Evolutionary conservation across 1,284 basidiomycete genomes (phyloP), one percentile per base, ranked within the genome.

Genomic region (Coriolopsis trogii): DNA sequence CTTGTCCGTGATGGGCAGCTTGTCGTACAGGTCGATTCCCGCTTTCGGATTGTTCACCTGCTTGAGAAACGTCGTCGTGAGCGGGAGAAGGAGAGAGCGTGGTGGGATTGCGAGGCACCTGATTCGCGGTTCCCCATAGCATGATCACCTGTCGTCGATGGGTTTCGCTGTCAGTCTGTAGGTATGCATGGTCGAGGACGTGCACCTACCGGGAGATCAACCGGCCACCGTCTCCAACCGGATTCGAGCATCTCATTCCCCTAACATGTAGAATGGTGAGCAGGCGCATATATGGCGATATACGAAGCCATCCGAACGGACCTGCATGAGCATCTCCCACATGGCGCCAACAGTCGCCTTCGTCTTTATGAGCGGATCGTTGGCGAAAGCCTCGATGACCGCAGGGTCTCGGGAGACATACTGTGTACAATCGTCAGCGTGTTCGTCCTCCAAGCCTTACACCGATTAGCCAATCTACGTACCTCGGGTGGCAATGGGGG

Each of bases 111-210:
- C 20, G 18, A 53, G 55, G 16, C 54, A 84, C 85, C 69, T 79
- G 73, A 69, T 96, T 93, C 9, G 70, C 84, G 0, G 82, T 85
- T 8, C 93, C 93, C 63, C 95, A 92, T 26, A 87, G 61, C 38
- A 93, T 69, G 26, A 94, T 67, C 37, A 93, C 61, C 77, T 88
- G 46, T 23, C n/a, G n/a, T n/a, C n/a, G n/a, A n/a, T n/a, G n/a
- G n/a, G n/a, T n/a, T n/a, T n/a, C n/a, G n/a, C n/a, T n/a, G n/a
- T n/a, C n/a, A n/a, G n/a, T n/a, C n/a, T n/a, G n/a, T n/a, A n/a
- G n/a, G n/a, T n/a, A n/a, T n/a, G 33, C 13, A 34, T 8, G 7
- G n/a, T 36, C 18, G 3, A 10, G 29, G 20, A 15, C 3, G 41
- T 21, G 7, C 9, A 15, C 31, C 18, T 57, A 89, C 86, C n/a